These are phyloP conservation scores for Ampelocalamus luodianensis DNA, from an alignment of 176 grass and related monocot species.

Conservation along the genomic window DNA sequence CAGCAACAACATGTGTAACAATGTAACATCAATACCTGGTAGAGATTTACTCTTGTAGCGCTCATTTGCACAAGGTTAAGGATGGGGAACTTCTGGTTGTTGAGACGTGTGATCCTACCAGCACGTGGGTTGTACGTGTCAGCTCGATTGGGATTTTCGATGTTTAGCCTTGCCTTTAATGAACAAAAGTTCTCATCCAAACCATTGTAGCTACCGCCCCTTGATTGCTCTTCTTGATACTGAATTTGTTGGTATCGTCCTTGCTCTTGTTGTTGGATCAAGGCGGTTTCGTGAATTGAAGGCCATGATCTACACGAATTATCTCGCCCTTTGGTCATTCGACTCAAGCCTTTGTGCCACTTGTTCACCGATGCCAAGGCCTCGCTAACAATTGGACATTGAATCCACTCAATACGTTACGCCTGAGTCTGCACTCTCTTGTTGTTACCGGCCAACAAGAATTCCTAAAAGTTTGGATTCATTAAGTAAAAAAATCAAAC, in stretches of 20 bases:
- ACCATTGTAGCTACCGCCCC: neutral
- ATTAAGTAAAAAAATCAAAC: neutral
- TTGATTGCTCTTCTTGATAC: neutral
- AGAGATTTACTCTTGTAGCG: slow-evolving; percentile 41
- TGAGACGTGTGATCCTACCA: slow-evolving; percentile 4
- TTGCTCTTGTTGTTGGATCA: neutral
- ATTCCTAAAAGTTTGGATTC: slow-evolving; percentile 38
- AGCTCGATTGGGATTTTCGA: slow-evolving; percentile 24
- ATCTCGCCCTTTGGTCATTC: slow-evolving; percentile 47
- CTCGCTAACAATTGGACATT: slow-evolving; percentile 26
- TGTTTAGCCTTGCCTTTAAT: neutral
- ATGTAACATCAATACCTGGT: slow-evolving; percentile 10
- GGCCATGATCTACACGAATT: slow-evolving; percentile 35
- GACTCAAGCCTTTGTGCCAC: slow-evolving; percentile 31
- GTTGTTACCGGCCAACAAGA: slow-evolving; percentile 45
- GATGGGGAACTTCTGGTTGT: neutral
- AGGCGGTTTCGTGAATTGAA: neutral
- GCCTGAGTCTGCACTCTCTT: slow-evolving; percentile 3
- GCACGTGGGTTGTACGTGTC: slow-evolving; percentile 46
- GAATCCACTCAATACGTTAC: slow-evolving; percentile 48
- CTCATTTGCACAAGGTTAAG: slow-evolving; percentile 36
- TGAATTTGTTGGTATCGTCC: neutral
- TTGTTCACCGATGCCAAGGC: slow-evolving; percentile 39
- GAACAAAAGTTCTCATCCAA: slow-evolving; percentile 7
- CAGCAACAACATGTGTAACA: no score